These are phyloP conservation scores for Vicia faba DNA, from an alignment of 306 rosid genomes.

Conservation along the genomic window DNA sequence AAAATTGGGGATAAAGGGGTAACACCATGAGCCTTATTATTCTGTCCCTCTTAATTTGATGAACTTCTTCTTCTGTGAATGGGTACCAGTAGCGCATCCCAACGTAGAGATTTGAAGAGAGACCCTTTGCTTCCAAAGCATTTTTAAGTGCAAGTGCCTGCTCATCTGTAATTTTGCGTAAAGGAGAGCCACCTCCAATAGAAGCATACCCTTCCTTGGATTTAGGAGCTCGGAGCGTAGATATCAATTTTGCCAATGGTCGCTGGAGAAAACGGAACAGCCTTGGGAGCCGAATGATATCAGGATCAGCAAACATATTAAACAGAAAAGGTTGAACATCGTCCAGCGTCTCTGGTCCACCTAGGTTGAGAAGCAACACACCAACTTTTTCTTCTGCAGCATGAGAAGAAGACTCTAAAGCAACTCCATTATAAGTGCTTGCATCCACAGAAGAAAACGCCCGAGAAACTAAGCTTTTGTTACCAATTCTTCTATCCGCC, in stretches of 20 bases:
- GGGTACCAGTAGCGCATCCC: conserved; percentile 99
- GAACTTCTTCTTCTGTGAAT: conserved; percentile 95
- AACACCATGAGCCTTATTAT: conserved; percentile 95
- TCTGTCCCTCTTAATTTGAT: conserved; percentile 83
- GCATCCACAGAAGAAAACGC: conserved; percentile 53
- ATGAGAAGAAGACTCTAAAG: conserved; percentile 51
- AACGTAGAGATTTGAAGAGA: conserved; percentile 76
- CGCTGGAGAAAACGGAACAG: no score
- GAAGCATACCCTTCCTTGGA: no score
- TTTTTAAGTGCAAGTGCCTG: no score
- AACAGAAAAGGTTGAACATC: no score
- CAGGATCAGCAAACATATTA: no score
- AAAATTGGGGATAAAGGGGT: conserved; percentile 95
- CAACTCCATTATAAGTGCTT: conserved; percentile 46
- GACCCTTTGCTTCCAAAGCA: no score
- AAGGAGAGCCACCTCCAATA: no score
- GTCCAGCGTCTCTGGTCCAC: no score
- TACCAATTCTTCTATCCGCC: conserved; percentile 43
- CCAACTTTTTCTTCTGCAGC: conserved; percentile 79
- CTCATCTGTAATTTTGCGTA: no score
- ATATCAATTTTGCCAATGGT: no score
- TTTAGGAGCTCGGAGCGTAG: no score
- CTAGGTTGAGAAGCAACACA: conserved; percentile 88
- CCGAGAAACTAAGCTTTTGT: conserved; percentile 46
- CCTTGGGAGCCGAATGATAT: no score